phyloP scores from a whole-genome alignment of 2,329 filamentous ascomycete genomes.

The Diaporthe longicolla region DNA sequence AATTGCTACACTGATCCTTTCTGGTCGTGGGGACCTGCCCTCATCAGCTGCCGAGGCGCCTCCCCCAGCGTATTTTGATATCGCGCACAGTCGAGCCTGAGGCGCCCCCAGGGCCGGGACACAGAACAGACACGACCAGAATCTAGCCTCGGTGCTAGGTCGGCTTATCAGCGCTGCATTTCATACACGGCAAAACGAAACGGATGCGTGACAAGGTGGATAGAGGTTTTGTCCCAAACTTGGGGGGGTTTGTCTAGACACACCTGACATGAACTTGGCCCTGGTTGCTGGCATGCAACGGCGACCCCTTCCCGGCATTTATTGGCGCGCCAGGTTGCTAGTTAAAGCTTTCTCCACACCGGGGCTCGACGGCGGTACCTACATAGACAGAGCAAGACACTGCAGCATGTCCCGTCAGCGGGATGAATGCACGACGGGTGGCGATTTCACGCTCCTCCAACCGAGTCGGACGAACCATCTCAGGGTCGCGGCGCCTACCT shows the following conservation, averaged over 20 bases:
- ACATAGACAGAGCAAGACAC: not conserved
- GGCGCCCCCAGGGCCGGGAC: constrained; percentile 24
- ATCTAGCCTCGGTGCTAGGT: constrained; percentile 34
- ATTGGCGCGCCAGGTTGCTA: not conserved
- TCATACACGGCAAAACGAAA: not conserved
- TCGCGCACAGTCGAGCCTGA: constrained; percentile 2
- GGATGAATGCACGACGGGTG: constrained; percentile 15
- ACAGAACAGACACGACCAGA: constrained; percentile 8
- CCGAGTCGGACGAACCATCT: constrained; percentile 28
- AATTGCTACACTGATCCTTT: not conserved
- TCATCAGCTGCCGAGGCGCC: not conserved
- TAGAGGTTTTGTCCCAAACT: not conserved
- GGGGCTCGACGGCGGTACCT: constrained; percentile 2
- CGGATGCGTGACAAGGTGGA: not conserved
- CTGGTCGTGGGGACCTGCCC: not conserved
- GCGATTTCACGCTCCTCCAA: constrained; percentile 10
- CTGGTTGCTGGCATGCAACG: constrained; percentile 11
- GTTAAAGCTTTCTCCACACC: constrained; percentile 8
- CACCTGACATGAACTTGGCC: not conserved
- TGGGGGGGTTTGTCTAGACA: not conserved
- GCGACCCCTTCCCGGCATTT: constrained; percentile 27
- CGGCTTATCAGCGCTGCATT: constrained; percentile 28
- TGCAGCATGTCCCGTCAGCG: constrained; percentile 21
- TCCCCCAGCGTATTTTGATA: constrained; percentile 14
- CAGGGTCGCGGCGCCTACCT: not conserved